Percentiles rank a stretch among this genome's conserved stretches.
phyloP scores from a whole-genome alignment of 305 asterid genomes.

The Lippia alba region DNA sequence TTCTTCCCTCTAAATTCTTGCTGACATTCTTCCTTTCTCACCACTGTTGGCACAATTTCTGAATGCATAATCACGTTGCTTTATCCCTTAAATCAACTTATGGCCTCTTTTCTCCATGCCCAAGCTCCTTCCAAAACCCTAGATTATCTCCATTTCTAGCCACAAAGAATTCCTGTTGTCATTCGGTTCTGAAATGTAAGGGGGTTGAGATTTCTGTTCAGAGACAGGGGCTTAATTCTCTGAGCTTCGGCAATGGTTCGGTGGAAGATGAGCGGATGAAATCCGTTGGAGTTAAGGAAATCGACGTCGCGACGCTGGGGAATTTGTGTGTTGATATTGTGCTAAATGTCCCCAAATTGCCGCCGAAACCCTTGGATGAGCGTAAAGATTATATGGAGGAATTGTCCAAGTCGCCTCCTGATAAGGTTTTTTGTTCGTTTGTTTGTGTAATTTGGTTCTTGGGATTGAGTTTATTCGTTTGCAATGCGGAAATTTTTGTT shows the following conservation, averaged over 20 bases:
- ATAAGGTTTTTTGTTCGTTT: constrained; percentile 56
- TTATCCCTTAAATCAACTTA: constrained; percentile 49
- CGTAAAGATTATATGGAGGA: constrained; percentile 79
- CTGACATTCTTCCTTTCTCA: constrained; percentile 1
- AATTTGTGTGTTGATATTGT: constrained; percentile 93
- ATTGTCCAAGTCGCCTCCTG: constrained; percentile 79
- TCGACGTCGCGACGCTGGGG: constrained; percentile 89
- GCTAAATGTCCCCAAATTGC: constrained; percentile 80
- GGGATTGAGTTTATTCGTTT: not conserved
- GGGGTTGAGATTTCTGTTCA: constrained; percentile 54
- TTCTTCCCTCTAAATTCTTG: not conserved
- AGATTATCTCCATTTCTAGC: constrained; percentile 31
- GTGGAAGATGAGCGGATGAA: constrained; percentile 49
- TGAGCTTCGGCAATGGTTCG: constrained; percentile 48
- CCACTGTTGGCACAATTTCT: constrained; percentile 20
- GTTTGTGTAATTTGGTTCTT: not conserved
- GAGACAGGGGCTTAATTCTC: constrained; percentile 48
- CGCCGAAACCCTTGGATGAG: constrained; percentile 68
- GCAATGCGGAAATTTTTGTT: not conserved
- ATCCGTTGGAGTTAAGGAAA: constrained; percentile 54
- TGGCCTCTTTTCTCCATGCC: constrained; percentile 50
- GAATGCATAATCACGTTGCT: constrained; percentile 73
- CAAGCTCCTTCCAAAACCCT: constrained; percentile 58
- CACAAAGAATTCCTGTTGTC: constrained; percentile 19
- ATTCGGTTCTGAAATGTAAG: constrained; percentile 48